phyloP scores from a whole-genome alignment of 805 yeast species.

The Metschnikowia lunata region DNA sequence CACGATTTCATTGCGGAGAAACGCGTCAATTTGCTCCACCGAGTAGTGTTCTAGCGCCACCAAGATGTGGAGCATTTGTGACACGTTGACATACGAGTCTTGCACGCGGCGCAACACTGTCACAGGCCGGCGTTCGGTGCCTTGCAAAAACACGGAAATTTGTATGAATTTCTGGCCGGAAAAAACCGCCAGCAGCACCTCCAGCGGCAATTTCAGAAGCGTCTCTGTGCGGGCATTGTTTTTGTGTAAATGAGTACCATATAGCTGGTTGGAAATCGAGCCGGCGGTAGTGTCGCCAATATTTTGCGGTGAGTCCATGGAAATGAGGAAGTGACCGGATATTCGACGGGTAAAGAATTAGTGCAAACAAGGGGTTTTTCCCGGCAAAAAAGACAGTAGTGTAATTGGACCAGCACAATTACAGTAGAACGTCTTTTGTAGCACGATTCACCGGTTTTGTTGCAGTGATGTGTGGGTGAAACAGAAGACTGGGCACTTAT shows the following conservation, averaged over 20 bases:
- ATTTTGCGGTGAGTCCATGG: conserved; percentile 41
- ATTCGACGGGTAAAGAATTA: background rate
- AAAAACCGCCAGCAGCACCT: conserved; percentile 24
- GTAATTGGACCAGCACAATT: background rate
- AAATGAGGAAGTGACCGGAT: background rate
- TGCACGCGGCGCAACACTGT: conserved; percentile 37
- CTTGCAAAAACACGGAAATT: conserved; percentile 18
- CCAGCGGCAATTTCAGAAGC: conserved; percentile 1
- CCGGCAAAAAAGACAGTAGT: background rate
- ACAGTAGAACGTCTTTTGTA: too few species aligned
- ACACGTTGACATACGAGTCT: conserved; percentile 38
- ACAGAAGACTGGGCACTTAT: background rate
- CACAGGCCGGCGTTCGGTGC: background rate
- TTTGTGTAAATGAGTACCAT: conserved; percentile 31
- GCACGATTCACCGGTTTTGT: too few species aligned
- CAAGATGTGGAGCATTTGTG: conserved; percentile 34
- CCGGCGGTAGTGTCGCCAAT: conserved; percentile 40
- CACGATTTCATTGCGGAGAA: conserved; percentile 30
- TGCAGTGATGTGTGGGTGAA: too few species aligned
- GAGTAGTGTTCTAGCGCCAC: conserved; percentile 25
- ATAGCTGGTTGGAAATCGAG: conserved; percentile 33
- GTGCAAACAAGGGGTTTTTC: background rate
- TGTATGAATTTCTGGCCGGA: conserved; percentile 37
- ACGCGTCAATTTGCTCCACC: conserved; percentile 26
- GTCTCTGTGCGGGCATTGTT: background rate